These are phyloP conservation scores for Pleurotus giganteus DNA, from an alignment of 768 basidiomycete species.

Conservation along the genomic window DNA sequence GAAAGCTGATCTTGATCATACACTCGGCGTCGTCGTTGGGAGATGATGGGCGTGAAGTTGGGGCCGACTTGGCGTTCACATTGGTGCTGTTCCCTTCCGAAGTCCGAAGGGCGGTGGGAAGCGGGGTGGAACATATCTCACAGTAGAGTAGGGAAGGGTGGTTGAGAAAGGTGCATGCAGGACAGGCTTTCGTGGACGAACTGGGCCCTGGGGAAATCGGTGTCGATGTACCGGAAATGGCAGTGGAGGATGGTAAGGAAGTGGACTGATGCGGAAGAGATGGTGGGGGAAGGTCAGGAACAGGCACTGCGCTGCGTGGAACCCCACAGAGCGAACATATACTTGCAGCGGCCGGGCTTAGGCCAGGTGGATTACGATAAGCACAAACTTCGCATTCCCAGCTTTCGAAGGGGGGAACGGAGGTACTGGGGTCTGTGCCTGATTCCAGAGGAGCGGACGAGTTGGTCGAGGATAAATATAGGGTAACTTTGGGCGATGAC, in stretches of 20 bases:
- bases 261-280: constrained; percentile 29
- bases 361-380: constrained; percentile 74
- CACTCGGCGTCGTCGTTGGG: constrained; percentile 35
- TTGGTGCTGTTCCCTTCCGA: constrained; percentile 13
- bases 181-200: constrained; percentile 57
- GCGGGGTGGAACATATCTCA: constrained; percentile 81
- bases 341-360: constrained; percentile 65
- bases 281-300: constrained; percentile 23
- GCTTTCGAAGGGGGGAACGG: constrained; percentile 39
- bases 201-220: constrained; percentile 33
- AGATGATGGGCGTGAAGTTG: constrained; percentile 63
- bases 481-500: constrained; percentile 85
- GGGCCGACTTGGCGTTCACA: constrained; percentile 53
- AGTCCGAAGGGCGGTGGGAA: constrained; percentile 37
- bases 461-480: constrained; percentile 49
- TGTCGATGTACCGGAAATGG: constrained; percentile 37
- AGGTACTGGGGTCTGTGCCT: constrained; percentile 10
- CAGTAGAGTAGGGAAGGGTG: constrained; percentile 69
- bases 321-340: constrained; percentile 85
- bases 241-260: constrained; percentile 29
- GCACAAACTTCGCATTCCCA: constrained; percentile 94
- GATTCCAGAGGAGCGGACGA: constrained; percentile 20
- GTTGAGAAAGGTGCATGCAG: constrained; percentile 92
- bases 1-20: constrained; percentile 83
- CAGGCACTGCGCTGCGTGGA: constrained; percentile 42